A percentile compares a stretch with the other conserved stretches of the same genome.
These are phyloP conservation scores for Candida boleticola DNA, from an alignment of 805 yeast species.

Conservation along the genomic window DNA sequence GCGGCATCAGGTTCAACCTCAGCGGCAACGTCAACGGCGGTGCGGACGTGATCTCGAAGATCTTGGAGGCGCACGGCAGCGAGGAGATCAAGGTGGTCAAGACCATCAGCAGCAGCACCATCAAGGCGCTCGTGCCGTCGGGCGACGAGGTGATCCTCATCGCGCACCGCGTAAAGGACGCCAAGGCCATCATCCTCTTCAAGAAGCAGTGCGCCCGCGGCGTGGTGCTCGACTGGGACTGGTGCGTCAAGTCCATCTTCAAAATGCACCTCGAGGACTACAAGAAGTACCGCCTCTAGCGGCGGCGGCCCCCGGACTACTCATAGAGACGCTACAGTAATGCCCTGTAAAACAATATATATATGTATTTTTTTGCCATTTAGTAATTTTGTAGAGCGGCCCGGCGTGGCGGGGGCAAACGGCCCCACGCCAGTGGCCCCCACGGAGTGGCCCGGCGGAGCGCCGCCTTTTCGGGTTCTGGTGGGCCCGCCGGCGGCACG, in stretches of 20 bases:
- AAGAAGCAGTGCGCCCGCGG: constrained; percentile 14
- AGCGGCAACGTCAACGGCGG: constrained; percentile 64
- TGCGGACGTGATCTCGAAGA: constrained; percentile 49
- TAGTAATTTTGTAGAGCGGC: no score
- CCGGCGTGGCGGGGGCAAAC: no score
- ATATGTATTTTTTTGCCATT: no score
- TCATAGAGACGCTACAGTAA: no score
- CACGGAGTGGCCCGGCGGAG: no score
- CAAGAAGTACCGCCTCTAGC: constrained; percentile 17
- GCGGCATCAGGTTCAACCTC: constrained; percentile 49
- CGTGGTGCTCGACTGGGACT: constrained; percentile 56
- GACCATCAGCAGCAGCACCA: constrained; percentile 11
- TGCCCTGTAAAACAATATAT: no score
- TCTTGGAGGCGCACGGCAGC: constrained; percentile 61
- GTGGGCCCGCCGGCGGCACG: no score
- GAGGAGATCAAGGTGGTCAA: constrained; percentile 21
- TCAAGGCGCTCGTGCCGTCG: constrained; percentile 14
- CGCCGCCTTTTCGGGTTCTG: no score
- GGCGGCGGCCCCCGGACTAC: no score
- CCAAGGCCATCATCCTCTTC: constrained; percentile 21
- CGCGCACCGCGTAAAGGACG: constrained; percentile 38
- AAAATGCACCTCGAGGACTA: constrained; percentile 34
- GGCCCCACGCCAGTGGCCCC: no score
- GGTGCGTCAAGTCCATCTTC: constrained; percentile 60
- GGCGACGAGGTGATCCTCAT: constrained; percentile 21